Evolutionary conservation across 2,329 filamentous ascomycete species (phyloP).

Genomic region (Botrytis fabae): DNA sequence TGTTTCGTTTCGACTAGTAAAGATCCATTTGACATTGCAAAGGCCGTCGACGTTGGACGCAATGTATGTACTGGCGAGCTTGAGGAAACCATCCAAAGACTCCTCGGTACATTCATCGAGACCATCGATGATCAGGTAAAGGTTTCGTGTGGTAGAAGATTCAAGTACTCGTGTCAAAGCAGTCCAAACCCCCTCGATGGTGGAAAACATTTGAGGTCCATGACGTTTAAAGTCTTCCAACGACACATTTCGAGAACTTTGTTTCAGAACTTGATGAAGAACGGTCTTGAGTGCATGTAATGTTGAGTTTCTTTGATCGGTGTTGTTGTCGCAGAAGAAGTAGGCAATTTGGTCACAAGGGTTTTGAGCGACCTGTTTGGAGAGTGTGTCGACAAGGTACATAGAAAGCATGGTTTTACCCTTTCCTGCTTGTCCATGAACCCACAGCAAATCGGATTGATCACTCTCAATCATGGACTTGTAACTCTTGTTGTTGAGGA

Average conservation of each 20-base stretch:
- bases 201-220: conserved; percentile 20
- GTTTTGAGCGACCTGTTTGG: conserved; percentile 22
- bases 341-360: conserved; percentile 20
- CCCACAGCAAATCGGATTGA: conserved; percentile 22
- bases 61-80: conserved; percentile 20
- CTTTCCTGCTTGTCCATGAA: conserved; percentile 24
- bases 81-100: conserved; percentile 17
- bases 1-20: conserved; percentile 23
- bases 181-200: conserved; percentile 21
- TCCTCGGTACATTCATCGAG: conserved; percentile 23
- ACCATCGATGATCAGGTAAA: conserved; percentile 24
- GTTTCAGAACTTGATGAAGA: conserved; percentile 19
- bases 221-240: conserved; percentile 22
- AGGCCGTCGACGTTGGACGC: conserved; percentile 13
- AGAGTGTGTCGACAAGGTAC: conserved; percentile 18
- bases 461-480: conserved; percentile 19
- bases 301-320: conserved; percentile 17
- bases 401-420: conserved; percentile 25
- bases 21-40: conserved; percentile 25
- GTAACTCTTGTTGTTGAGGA: conserved; percentile 18
- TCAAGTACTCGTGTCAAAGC: conserved; percentile 20
- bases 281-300: conserved; percentile 24
- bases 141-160: conserved; percentile 19
- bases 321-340: conserved; percentile 23
- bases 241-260: conserved; percentile 18